Percentiles rank a stretch among this genome's conserved stretches.
Conservation (phyloP, 768 basidiomycete genomes). For the Mrakia gelida region DNA sequence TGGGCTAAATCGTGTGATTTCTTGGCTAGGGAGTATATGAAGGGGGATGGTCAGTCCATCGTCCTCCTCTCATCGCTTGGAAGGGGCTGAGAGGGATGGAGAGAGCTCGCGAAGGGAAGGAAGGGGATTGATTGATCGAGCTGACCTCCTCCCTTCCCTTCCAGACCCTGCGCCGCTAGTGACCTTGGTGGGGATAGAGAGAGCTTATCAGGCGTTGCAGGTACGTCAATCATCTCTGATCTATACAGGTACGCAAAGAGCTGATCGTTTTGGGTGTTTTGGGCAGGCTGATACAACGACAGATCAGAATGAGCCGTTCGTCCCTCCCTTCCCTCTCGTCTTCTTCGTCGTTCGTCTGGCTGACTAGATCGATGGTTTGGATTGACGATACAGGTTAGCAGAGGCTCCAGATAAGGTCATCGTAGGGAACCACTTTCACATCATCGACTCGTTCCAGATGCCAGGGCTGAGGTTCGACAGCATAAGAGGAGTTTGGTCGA, state of each 20-base stretch:
- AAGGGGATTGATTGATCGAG: neutral
- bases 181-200: conserved; percentile 26
- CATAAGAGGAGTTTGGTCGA: conserved; percentile 77
- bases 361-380: conserved; percentile 51
- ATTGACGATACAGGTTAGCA: conserved; percentile 45
- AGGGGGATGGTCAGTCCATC: conserved; percentile 65
- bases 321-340: conserved; percentile 54
- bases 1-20: conserved; percentile 71
- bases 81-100: neutral
- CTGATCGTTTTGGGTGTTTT: neutral
- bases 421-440: conserved; percentile 71
- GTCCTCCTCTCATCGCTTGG: neutral
- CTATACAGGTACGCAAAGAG: no score
- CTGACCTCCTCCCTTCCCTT: neutral
- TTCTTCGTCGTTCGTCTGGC: conserved; percentile 57
- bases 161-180: conserved; percentile 28
- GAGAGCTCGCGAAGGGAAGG: neutral
- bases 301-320: conserved; percentile 26
- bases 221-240: conserved; percentile 4
- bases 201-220: conserved; percentile 28
- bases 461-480: conserved; percentile 86
- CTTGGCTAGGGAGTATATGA: conserved; percentile 80
- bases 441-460: conserved; percentile 93
- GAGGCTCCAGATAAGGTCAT: conserved; percentile 57
- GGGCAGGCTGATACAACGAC: conserved; percentile 15